Conservation (phyloP, 1,284 basidiomycete genomes). For the Heliocybe sulcata region DNA sequence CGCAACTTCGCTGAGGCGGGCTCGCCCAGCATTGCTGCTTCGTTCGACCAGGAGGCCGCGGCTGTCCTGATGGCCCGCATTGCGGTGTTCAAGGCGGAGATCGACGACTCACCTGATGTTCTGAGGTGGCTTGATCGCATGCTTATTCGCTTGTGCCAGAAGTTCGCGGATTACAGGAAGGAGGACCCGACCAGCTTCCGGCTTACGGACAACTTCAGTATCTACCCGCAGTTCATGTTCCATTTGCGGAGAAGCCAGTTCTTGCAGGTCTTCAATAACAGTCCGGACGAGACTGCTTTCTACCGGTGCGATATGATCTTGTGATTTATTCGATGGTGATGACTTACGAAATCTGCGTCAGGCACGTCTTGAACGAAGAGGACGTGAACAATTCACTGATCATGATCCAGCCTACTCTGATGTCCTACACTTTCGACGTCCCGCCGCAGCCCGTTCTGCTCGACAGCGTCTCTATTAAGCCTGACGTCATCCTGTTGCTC, state of each 20-base stretch:
- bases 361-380: conserved; percentile 94
- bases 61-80: conserved; percentile 99
- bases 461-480: conserved; percentile 96
- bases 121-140: conserved; percentile 97
- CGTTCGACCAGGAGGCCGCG: conserved; percentile 97
- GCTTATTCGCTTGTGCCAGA: conserved; percentile 98
- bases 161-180: conserved; percentile 98
- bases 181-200: conserved; percentile 96
- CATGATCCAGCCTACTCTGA: conserved; percentile 99
- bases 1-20: conserved; percentile 97
- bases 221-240: conserved; percentile 99
- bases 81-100: conserved; percentile 99
- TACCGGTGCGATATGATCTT: conserved; percentile 62
- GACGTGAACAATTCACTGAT: conserved; percentile 99
- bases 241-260: conserved; percentile 96
- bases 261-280: conserved; percentile 99
- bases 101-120: conserved; percentile 97
- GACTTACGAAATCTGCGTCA: conserved; percentile 20
- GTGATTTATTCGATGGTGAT: conserved; percentile 3
- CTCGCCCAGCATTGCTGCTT: conserved; percentile 86
- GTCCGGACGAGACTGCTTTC: conserved; percentile 98
- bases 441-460: conserved; percentile 91
- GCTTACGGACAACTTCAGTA: conserved; percentile 93
- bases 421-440: conserved; percentile 95
- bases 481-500: conserved; percentile 94